Percentiles rank a stretch among this genome's conserved stretches.
Conservation (phyloP, 495 filamentous ascomycete species). For the Bacidia gigantensis region DNA sequence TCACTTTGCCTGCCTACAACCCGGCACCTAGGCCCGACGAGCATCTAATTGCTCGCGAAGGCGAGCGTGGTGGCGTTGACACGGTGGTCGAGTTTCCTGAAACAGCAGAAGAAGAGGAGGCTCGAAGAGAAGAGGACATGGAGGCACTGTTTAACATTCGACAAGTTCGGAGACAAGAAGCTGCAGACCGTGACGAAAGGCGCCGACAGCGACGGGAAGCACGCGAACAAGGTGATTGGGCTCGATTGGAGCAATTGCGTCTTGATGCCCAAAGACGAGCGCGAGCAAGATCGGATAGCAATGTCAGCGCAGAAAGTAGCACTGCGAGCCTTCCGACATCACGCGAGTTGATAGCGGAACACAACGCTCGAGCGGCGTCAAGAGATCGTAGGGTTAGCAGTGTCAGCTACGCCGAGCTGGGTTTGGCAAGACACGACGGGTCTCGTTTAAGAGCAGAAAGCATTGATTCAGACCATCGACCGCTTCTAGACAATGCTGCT, state of each 20-base stretch:
- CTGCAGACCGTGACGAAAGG: constrained; percentile 62
- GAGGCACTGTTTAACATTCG: constrained; percentile 83
- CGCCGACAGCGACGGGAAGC: constrained; percentile 52
- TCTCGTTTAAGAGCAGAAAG: constrained; percentile 72
- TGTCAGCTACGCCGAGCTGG: constrained; percentile 76
- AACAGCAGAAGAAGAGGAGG: constrained; percentile 59
- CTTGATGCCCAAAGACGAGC: constrained; percentile 26
- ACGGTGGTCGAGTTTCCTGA: constrained; percentile 78
- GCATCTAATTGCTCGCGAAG: constrained; percentile 77
- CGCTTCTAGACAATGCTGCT: constrained; percentile 58
- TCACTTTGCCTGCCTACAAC: constrained; percentile 78
- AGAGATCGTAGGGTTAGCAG: constrained; percentile 65
- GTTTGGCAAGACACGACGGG: constrained; percentile 79
- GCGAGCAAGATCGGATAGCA: constrained; percentile 17
- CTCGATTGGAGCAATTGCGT: constrained; percentile 46
- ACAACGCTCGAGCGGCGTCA: constrained; percentile 46
- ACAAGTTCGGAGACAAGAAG: constrained; percentile 57
- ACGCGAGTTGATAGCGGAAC: constrained; percentile 43
- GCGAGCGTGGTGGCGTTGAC: constrained; percentile 85
- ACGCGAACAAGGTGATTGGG: constrained; percentile 50
- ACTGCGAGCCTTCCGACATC: constrained; percentile 11
- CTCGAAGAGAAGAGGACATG: constrained; percentile 82
- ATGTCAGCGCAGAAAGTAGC: constrained; percentile 20
- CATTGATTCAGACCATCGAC: constrained; percentile 58
- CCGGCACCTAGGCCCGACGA: constrained; percentile 57